Conservation (phyloP, 1,284 basidiomycete species). For the Cutaneotrichosporon sp. region DNA sequence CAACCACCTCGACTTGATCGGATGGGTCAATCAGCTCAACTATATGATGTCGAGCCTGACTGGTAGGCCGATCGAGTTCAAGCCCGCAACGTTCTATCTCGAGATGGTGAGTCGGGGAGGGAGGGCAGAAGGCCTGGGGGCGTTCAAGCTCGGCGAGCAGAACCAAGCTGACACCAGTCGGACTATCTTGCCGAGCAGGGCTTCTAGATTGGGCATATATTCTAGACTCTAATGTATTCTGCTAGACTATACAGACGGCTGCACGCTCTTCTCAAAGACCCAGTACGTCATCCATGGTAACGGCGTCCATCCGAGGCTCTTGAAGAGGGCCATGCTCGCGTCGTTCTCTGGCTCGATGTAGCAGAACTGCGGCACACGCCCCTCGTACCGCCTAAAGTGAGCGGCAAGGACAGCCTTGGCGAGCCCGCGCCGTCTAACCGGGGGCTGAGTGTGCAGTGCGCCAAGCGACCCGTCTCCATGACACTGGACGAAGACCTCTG, state of each 20-base stretch:
- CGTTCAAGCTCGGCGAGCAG: neutral
- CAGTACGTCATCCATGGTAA: slow-evolving; percentile 9
- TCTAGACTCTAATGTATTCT: neutral
- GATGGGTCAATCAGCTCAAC: slow-evolving; percentile 58
- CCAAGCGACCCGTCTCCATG: slow-evolving; percentile 35
- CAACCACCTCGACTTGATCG: slow-evolving; percentile 81
- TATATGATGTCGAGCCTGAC: slow-evolving; percentile 83
- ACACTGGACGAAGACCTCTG: slow-evolving; percentile 30
- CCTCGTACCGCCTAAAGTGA: slow-evolving; percentile 16
- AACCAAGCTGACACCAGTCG: slow-evolving; percentile 30
- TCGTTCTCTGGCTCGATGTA: slow-evolving; percentile 27
- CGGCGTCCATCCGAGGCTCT: slow-evolving; percentile 25
- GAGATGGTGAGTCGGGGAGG: slow-evolving; percentile 59
- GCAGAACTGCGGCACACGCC: slow-evolving; percentile 14
- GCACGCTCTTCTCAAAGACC: slow-evolving; percentile 13
- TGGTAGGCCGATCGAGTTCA: slow-evolving; percentile 84
- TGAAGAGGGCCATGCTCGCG: slow-evolving; percentile 29
- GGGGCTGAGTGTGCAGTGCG: slow-evolving; percentile 30
- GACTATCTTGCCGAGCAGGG: slow-evolving; percentile 51
- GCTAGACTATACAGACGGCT: neutral
- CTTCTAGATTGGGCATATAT: slow-evolving; percentile 32
- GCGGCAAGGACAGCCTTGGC: slow-evolving; percentile 28
- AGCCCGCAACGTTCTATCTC: slow-evolving; percentile 82
- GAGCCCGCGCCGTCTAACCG: slow-evolving; percentile 29
- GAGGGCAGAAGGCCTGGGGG: neutral